Evolutionary conservation across 257 asterid species (phyloP).

Genomic region (Eustoma russellianum): DNA sequence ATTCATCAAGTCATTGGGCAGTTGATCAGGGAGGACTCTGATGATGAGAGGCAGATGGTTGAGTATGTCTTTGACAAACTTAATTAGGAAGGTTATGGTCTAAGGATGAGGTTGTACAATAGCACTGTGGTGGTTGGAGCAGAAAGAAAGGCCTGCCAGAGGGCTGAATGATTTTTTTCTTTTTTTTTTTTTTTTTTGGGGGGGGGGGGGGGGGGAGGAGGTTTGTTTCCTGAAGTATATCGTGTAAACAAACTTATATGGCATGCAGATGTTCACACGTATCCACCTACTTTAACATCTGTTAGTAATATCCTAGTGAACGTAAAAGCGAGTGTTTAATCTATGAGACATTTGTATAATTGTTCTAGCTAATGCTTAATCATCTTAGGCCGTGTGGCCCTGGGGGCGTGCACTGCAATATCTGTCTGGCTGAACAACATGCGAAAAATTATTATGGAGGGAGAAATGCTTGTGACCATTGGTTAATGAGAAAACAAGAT

Average conservation of each 20-base stretch:
- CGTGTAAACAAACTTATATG: conserved; percentile 72
- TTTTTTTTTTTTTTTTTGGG: no score
- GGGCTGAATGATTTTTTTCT: conserved; percentile 81
- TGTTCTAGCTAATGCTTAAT: conserved; percentile 12
- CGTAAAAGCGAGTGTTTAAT: not conserved
- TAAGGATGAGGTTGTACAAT: conserved; percentile 74
- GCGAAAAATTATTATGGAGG: conserved; percentile 37
- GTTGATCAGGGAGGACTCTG: conserved; percentile 84
- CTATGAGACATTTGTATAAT: conserved; percentile 9
- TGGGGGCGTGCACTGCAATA: conserved; percentile 90
- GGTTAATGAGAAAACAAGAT: no score
- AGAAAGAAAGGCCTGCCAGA: conserved; percentile 89
- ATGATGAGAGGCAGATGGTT: conserved; percentile 92
- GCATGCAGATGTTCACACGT: conserved; percentile 97
- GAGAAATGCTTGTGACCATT: conserved; percentile 71
- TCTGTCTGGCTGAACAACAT: conserved; percentile 70
- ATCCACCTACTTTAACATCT: not conserved
- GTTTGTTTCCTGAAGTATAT: conserved; percentile 70
- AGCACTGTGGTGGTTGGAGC: conserved; percentile 96
- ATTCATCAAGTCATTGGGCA: conserved; percentile 78
- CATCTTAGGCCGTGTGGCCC: conserved; percentile 81
- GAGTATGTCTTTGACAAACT: conserved; percentile 90
- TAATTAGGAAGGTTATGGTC: conserved; percentile 76
- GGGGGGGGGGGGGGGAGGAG: no score
- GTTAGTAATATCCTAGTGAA: no score